phyloP scores from a whole-genome alignment of 1,284 basidiomycete genomes.

The Mrakiaceae sp. region DNA sequence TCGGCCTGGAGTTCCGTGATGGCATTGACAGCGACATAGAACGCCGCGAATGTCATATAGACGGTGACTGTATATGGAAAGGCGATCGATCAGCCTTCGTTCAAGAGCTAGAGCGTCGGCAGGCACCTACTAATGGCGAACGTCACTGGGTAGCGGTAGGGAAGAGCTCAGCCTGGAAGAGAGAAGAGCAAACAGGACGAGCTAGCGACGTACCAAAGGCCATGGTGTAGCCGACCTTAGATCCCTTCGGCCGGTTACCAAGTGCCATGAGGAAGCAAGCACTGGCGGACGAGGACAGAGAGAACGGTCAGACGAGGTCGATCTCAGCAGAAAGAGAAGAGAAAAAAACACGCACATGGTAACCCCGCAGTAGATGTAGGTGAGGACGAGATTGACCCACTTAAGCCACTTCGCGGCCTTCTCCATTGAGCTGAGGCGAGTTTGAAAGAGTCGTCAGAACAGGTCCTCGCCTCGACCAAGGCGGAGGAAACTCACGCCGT shows the following conservation, averaged over 20 bases:
- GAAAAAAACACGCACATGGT: slow-evolving; percentile 2
- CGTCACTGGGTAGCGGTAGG: slow-evolving; percentile 27
- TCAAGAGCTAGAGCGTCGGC: slow-evolving; percentile 28
- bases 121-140: slow-evolving; percentile 44
- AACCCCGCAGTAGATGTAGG: slow-evolving; percentile 16
- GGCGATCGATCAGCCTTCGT: too few relatives aligned
- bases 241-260: slow-evolving; percentile 86
- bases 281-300: slow-evolving; percentile 35
- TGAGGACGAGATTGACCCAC: slow-evolving; percentile 15
- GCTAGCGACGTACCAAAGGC: slow-evolving; percentile 43
- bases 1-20: slow-evolving; percentile 4
- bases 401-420: slow-evolving; percentile 39
- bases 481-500: neutral
- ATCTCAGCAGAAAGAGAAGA: neutral
- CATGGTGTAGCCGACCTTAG: slow-evolving; percentile 73
- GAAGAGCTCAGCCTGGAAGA: too few relatives aligned
- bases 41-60: slow-evolving; percentile 15
- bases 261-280: slow-evolving; percentile 90
- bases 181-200: too few relatives aligned
- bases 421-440: slow-evolving; percentile 49
- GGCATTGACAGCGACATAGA: neutral
- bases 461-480: too few relatives aligned
- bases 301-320: neutral
- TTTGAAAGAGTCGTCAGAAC: slow-evolving; percentile 46
- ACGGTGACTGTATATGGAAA: neutral